phyloP scores from a whole-genome alignment of 768 basidiomycete genomes.

The Phlebiopsis flavidoalba region DNA sequence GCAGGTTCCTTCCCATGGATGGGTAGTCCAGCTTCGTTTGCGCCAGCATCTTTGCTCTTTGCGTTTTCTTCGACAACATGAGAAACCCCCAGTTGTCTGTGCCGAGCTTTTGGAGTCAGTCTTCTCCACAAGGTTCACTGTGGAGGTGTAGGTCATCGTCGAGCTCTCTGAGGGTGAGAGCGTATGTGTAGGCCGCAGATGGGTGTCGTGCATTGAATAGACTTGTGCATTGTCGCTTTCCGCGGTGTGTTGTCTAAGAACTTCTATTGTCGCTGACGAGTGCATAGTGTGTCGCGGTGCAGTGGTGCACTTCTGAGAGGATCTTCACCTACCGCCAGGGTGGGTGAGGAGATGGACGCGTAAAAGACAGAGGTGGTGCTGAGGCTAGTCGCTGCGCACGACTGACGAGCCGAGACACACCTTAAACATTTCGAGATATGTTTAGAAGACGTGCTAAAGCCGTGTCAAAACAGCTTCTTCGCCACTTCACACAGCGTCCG shows the following conservation, averaged over 20 bases:
- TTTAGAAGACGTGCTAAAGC: neutral
- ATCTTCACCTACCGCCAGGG: conserved; percentile 13
- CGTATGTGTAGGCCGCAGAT: conserved; percentile 7
- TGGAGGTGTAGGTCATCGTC: conserved; percentile 17
- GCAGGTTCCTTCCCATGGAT: neutral
- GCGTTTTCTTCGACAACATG: conserved; percentile 8
- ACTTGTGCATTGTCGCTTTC: neutral
- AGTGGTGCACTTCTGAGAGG: neutral
- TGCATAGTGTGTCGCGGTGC: conserved; percentile 5
- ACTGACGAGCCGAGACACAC: neutral
- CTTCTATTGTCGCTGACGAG: conserved; percentile 1
- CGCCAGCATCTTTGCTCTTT: conserved; percentile 11
- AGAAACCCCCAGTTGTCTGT: conserved; percentile 2
- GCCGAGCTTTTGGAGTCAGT: neutral
- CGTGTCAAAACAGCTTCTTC: neutral
- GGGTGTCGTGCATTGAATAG: neutral
- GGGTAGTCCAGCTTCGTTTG: conserved; percentile 1
- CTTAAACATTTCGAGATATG: conserved; percentile 1
- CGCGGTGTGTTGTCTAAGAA: neutral
- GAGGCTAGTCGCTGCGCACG: conserved; percentile 2
- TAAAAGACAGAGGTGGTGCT: conserved; percentile 1
- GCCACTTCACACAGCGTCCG: neutral
- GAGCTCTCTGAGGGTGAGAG: conserved; percentile 16
- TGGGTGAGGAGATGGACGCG: neutral
- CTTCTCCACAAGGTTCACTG: conserved; percentile 15